These are phyloP conservation scores for Solanum hybrid DNA, from an alignment of 305 asterid species.

Conservation along the genomic window DNA sequence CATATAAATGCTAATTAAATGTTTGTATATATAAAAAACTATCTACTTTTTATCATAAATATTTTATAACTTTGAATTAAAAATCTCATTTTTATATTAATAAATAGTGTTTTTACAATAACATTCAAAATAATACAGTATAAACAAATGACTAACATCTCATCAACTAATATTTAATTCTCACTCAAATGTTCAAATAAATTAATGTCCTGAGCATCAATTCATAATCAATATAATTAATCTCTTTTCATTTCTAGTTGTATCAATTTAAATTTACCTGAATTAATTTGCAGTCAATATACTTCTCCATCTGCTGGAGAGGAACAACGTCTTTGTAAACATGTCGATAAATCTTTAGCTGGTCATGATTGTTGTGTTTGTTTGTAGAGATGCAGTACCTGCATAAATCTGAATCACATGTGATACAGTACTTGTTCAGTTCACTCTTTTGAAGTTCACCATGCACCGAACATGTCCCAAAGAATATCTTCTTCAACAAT, in stretches of 20 bases:
- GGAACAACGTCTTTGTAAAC: conserved; percentile 32
- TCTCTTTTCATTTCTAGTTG: background rate
- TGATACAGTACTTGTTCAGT: conserved; percentile 21
- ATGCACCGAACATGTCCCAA: conserved; percentile 16
- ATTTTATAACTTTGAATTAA: too few relatives aligned
- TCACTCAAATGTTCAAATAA: background rate
- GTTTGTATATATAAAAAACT: too few relatives aligned
- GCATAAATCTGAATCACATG: conserved; percentile 22
- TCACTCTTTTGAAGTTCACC: conserved; percentile 14
- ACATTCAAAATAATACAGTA: background rate
- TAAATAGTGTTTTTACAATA: too few relatives aligned
- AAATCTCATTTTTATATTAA: too few relatives aligned
- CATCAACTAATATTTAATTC: background rate
- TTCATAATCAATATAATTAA: background rate
- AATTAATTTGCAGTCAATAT: conserved; percentile 21
- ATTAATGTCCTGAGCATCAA: background rate
- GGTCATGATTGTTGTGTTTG: conserved; percentile 10
- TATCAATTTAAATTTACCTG: conserved; percentile 16
- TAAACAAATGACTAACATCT: background rate
- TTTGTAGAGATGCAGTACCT: conserved; percentile 9
- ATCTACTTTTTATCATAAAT: background rate
- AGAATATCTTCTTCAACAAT: conserved; percentile 17
- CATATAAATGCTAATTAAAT: background rate
- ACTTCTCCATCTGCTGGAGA: conserved; percentile 11
- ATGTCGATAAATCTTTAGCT: conserved; percentile 29